Percentiles rank a stretch among this genome's conserved stretches.
phyloP scores from a whole-genome alignment of 1,284 basidiomycete genomes.

The Fomitopsis schrenkii region DNA sequence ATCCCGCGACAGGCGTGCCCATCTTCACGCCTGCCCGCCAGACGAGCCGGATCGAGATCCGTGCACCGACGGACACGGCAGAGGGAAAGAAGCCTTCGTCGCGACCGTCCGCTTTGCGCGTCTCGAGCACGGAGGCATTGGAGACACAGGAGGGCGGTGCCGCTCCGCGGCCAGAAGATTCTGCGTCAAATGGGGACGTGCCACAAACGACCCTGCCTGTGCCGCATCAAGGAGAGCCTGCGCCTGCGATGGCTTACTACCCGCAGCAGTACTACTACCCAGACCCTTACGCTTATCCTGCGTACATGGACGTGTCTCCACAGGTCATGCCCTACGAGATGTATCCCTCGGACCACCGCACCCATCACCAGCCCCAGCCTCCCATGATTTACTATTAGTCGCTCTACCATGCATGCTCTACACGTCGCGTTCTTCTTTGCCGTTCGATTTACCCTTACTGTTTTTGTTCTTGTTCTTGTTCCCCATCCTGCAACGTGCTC shows the following conservation, averaged over 20 bases:
- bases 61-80: constrained; percentile 49
- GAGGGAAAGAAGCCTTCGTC: constrained; percentile 26
- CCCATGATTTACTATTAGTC: constrained; percentile 56
- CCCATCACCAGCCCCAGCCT: constrained; percentile 36
- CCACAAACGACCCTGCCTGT: constrained; percentile 14
- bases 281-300: constrained; percentile 59
- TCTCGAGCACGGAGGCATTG: constrained; percentile 16
- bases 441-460: too few species aligned
- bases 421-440: constrained; percentile 6
- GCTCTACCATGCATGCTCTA: constrained; percentile 7
- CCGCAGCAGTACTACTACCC: constrained; percentile 62
- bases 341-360: constrained; percentile 50
- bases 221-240: constrained; percentile 24
- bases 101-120: constrained; percentile 34
- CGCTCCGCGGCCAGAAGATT: not conserved
- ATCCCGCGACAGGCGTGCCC: constrained; percentile 56
- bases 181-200: not conserved
- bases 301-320: constrained; percentile 58
- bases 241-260: constrained; percentile 46
- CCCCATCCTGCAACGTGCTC: constrained; percentile 20
- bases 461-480: not conserved
- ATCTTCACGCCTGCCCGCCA: constrained; percentile 73
- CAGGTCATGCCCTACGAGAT: constrained; percentile 62
- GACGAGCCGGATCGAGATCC: constrained; percentile 68
- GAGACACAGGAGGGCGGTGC: not conserved